These are phyloP conservation scores for Trichoderma sp. DNA, from an alignment of 2,329 filamentous ascomycete genomes.

Conservation along the genomic window DNA sequence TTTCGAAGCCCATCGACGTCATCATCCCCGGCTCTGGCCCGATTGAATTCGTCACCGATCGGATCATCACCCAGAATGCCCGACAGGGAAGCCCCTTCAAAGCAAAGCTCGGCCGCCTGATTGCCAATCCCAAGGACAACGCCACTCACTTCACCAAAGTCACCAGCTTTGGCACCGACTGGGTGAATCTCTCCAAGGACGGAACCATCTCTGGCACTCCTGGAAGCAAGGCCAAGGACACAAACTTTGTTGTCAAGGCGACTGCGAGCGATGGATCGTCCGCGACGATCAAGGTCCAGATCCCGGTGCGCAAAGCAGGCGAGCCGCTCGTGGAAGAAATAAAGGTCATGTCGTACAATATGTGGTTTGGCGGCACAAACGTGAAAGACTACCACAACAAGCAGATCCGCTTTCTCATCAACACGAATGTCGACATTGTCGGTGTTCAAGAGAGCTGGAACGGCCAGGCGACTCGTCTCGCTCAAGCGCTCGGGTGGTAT, in stretches of 20 bases:
- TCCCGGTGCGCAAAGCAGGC: constrained; percentile 36
- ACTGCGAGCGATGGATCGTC: constrained; percentile 32
- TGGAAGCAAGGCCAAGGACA: constrained; percentile 24
- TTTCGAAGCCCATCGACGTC: constrained; percentile 39
- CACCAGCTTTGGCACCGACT: constrained; percentile 30
- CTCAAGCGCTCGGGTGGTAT: constrained; percentile 44
- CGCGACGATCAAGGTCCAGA: constrained; percentile 34
- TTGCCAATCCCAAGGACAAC: constrained; percentile 33
- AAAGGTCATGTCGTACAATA: constrained; percentile 42
- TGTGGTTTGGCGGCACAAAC: constrained; percentile 43
- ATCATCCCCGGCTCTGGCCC: constrained; percentile 30
- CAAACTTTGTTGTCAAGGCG: constrained; percentile 35
- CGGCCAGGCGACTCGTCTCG: constrained; percentile 38
- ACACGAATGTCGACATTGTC: constrained; percentile 40
- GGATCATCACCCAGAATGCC: constrained; percentile 41
- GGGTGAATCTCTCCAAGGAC: constrained; percentile 38
- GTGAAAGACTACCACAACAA: constrained; percentile 43
- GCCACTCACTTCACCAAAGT: constrained; percentile 35
- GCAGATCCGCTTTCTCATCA: constrained; percentile 41
- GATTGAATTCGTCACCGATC: constrained; percentile 36
- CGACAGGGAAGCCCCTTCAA: constrained; percentile 39
- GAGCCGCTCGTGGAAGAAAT: constrained; percentile 38
- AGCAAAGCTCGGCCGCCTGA: constrained; percentile 37
- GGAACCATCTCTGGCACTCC: constrained; percentile 44
- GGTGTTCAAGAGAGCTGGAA: constrained; percentile 42